Evolutionary conservation across 257 asterid genomes (phyloP).

Genomic region (Rehmannia glutinosa): DNA sequence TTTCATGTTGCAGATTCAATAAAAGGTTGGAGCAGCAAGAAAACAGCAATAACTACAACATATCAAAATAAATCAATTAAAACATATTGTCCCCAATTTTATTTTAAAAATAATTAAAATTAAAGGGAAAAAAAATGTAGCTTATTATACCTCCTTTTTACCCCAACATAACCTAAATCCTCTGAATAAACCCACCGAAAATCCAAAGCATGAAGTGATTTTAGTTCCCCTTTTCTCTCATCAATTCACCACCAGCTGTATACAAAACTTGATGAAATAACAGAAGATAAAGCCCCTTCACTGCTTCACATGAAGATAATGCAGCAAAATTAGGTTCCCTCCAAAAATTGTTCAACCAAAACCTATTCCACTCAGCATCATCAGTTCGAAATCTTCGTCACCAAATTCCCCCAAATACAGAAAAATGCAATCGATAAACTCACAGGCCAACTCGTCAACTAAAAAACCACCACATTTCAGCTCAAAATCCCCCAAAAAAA

Average conservation of each 20-base stretch:
- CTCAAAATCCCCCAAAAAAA: slow-evolving; percentile 2
- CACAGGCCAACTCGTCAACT: no score
- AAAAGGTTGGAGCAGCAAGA: slow-evolving; percentile 16
- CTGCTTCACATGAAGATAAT: slow-evolving; percentile 21
- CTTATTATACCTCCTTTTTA: slow-evolving; percentile 22
- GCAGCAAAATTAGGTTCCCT: not conserved
- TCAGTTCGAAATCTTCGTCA: slow-evolving; percentile 26
- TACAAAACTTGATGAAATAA: not conserved
- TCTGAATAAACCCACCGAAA: slow-evolving; percentile 23
- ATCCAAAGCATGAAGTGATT: slow-evolving; percentile 24
- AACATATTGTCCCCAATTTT: no score
- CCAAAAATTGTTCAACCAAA: slow-evolving; percentile 32
- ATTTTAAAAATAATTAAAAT: not conserved
- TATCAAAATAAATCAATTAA: slow-evolving; percentile 12
- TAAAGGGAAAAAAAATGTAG: slow-evolving; percentile 1
- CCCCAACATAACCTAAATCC: slow-evolving; percentile 27
- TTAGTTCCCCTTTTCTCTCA: not conserved
- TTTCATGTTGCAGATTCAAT: slow-evolving; percentile 52
- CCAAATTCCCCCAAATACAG: slow-evolving; percentile 1
- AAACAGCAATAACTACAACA: slow-evolving; percentile 26
- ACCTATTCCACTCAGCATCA: slow-evolving; percentile 46
- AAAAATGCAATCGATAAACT: slow-evolving; percentile 14
- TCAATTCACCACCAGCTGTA: slow-evolving; percentile 24
- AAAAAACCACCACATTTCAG: slow-evolving; percentile 20
- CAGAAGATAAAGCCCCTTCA: not conserved